These are phyloP conservation scores for Termitomyces sp. DNA, from an alignment of 768 basidiomycete species.

Conservation along the genomic window DNA sequence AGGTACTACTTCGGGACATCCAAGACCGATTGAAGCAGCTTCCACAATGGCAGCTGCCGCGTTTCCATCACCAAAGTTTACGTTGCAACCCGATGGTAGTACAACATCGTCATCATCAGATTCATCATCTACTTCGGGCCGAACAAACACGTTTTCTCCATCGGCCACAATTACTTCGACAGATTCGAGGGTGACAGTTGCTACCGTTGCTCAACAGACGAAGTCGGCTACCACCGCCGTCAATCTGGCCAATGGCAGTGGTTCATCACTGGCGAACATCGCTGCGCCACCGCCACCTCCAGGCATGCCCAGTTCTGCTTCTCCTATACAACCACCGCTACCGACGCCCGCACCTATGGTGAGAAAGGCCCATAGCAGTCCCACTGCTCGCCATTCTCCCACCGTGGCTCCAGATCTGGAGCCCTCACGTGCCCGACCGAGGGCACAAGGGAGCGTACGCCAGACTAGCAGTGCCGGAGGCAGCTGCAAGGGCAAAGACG, in stretches of 20 bases:
- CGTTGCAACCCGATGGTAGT: slow-evolving; percentile 2
- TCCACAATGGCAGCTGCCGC: not conserved
- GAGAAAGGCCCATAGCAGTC: not conserved
- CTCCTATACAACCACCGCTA: not conserved
- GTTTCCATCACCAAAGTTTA: not conserved
- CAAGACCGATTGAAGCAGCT: not conserved
- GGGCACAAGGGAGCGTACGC: slow-evolving; percentile 5
- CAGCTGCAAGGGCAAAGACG: not conserved
- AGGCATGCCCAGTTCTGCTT: not conserved
- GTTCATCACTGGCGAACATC: not conserved
- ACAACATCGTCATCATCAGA: slow-evolving; percentile 7
- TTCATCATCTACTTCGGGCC: slow-evolving; percentile 1
- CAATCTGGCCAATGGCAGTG: not conserved
- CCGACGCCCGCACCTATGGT: not conserved
- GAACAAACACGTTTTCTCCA: slow-evolving; percentile 1
- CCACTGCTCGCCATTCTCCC: not conserved
- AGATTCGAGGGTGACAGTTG: not conserved
- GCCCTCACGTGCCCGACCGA: not conserved
- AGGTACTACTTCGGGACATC: not conserved
- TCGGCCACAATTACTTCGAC: slow-evolving; percentile 1
- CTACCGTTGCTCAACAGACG: not conserved
- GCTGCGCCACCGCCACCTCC: slow-evolving; percentile 1
- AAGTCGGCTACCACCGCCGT: not conserved
- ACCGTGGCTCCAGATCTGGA: not conserved
- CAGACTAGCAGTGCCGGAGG: slow-evolving; percentile 8